phyloP scores from a whole-genome alignment of 768 basidiomycete species.

The Piloderma croceum region DNA sequence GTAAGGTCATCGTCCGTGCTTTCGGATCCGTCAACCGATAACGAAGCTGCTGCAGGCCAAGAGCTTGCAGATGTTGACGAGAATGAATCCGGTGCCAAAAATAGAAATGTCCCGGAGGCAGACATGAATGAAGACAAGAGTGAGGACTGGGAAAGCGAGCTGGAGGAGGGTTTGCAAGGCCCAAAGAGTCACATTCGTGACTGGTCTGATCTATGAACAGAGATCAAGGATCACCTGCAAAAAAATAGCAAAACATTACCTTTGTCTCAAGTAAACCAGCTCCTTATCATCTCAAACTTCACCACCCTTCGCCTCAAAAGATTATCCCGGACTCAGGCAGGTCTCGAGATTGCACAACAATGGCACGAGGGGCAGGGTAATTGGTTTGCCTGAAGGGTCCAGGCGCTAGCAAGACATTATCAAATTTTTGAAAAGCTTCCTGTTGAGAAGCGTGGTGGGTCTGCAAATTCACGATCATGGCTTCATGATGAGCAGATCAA shows the following conservation, averaged over 20 bases:
- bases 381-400: conserved; percentile 23
- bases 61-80: not conserved
- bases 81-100: not conserved
- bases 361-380: conserved; percentile 30
- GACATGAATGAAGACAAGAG: conserved; percentile 2
- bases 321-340: conserved; percentile 20
- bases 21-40: not conserved
- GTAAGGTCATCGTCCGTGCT: not conserved
- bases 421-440: conserved; percentile 32
- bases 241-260: conserved; percentile 16
- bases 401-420: conserved; percentile 30
- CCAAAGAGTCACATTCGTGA: conserved; percentile 13
- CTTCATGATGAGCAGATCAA: conserved; percentile 21
- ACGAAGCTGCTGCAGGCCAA: not conserved
- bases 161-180: conserved; percentile 8
- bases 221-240: conserved; percentile 28
- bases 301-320: conserved; percentile 31
- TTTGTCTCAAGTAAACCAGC: conserved; percentile 26
- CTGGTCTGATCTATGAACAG: conserved; percentile 22
- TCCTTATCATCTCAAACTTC: conserved; percentile 31
- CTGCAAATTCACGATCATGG: conserved; percentile 7
- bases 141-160: conserved; percentile 19
- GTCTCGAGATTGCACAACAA: conserved; percentile 30
- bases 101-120: not conserved
- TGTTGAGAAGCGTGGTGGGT: conserved; percentile 21